Conservation (phyloP, 768 basidiomycete genomes). For the Suillus americanus region DNA sequence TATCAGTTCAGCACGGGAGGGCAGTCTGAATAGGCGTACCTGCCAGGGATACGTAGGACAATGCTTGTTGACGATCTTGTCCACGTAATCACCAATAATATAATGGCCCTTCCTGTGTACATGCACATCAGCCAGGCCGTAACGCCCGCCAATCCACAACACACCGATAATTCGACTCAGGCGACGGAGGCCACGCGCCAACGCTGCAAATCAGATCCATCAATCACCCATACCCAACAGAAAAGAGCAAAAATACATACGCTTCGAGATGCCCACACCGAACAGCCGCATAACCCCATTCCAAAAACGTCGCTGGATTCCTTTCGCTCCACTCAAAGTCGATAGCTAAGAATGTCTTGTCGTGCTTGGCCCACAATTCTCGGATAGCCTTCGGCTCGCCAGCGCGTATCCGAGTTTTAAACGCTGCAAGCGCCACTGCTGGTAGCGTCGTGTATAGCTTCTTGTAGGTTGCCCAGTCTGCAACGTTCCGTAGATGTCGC, state of each 20-base stretch:
- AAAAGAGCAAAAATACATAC: conserved; percentile 40
- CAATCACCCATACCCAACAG: neutral
- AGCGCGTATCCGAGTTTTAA: conserved; percentile 60
- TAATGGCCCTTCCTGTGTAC: conserved; percentile 62
- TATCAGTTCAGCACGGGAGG: conserved; percentile 16
- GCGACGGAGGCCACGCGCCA: conserved; percentile 75
- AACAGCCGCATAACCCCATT: conserved; percentile 83
- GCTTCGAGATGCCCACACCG: conserved; percentile 69
- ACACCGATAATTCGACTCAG: conserved; percentile 76
- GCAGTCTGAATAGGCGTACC: conserved; percentile 42
- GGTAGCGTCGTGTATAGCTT: conserved; percentile 72
- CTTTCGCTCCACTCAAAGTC: conserved; percentile 78
- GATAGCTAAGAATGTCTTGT: conserved; percentile 75
- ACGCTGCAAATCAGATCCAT: conserved; percentile 37
- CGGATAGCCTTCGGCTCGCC: conserved; percentile 67
- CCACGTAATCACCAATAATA: conserved; percentile 67
- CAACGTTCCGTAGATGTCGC: conserved; percentile 69
- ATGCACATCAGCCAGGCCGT: conserved; percentile 14
- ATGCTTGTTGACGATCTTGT: conserved; percentile 62
- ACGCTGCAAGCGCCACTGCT: conserved; percentile 62
- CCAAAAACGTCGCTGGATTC: conserved; percentile 64
- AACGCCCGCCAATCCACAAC: conserved; percentile 14
- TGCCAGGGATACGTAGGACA: conserved; percentile 70
- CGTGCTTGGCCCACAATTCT: conserved; percentile 65
- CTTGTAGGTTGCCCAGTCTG: conserved; percentile 67